These are phyloP conservation scores for Plectosphaerella sp. DNA, from an alignment of 2,329 filamentous ascomycete genomes.

Conservation along the genomic window DNA sequence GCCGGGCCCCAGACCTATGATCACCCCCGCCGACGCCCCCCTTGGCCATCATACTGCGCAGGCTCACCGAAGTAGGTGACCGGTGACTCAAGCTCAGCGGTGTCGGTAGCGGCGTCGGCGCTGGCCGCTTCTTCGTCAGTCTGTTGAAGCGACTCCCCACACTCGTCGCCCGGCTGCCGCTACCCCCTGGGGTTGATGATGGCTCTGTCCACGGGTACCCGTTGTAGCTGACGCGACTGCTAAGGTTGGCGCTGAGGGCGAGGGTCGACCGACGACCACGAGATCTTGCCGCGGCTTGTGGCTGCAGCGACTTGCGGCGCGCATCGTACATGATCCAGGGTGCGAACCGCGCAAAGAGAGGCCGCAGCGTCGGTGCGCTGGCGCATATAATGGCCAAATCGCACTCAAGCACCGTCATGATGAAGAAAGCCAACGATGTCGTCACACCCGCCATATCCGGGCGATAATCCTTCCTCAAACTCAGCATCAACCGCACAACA, in stretches of 20 bases:
- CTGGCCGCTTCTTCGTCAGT: constrained; percentile 4
- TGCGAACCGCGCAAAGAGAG: constrained; percentile 21
- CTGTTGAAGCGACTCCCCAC: constrained; percentile 9
- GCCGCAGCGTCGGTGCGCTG: constrained; percentile 25
- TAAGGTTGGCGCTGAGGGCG: constrained; percentile 19
- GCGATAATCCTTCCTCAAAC: constrained; percentile 18
- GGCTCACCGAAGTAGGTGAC: constrained; percentile 21
- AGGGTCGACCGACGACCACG: neutral
- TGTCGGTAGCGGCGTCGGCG: constrained; percentile 10
- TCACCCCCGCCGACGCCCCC: constrained; percentile 8
- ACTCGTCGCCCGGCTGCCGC: constrained; percentile 16
- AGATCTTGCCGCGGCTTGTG: neutral
- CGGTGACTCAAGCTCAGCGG: constrained; percentile 9
- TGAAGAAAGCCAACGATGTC: constrained; percentile 25
- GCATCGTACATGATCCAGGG: constrained; percentile 15
- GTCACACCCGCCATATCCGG: constrained; percentile 12
- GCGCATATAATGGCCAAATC: constrained; percentile 29
- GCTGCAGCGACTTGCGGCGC: constrained; percentile 7
- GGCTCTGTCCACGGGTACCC: constrained; percentile 23
- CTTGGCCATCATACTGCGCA: constrained; percentile 20
- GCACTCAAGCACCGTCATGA: constrained; percentile 29
- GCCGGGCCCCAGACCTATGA: constrained; percentile 1
- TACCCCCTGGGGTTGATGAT: constrained; percentile 5
- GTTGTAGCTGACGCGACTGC: constrained; percentile 22
- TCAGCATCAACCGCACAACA: constrained; percentile 25